Evolutionary conservation across 129 eudicot species (phyloP), one percentile per base, ranked within the genome.

Genomic region (Centrapalus pauciflorus): DNA sequence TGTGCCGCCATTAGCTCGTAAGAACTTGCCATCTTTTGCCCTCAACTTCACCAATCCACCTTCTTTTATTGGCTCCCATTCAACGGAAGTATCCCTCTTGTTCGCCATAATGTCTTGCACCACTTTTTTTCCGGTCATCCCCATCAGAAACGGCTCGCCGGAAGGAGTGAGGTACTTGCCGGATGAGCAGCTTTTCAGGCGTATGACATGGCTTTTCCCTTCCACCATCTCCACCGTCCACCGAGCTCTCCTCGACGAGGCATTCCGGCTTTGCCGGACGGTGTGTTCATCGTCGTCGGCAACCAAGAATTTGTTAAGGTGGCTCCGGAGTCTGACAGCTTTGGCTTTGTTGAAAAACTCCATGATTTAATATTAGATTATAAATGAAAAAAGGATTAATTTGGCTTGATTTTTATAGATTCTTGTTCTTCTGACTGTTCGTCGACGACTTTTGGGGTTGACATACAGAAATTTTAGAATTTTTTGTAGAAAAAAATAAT

Each of bases 41-140:
- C 83, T 78, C 27, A 91, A 28, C 77, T 82, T 85, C 61, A 85
- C 86, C 10, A 34, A 48, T 40, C 8, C 75, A 62, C 84, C 88
- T 58, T 82, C 86, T 58, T 72, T 87, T 26, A 87, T 82, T 12
- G 97, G 97, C 64, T 91, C 96, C 97, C 96, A 91, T 50, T 84
- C 96, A 10, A 79, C 43, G 0, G 86, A 73, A 1, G 49, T 21
- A 28, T 85, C 90, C 33, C 66, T 63, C 7, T 56, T 46, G 14
- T 63, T 55, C 13, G 50, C 75, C 8, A 64, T 71, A 30, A 46
- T 14, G 1, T 78, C 69, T 45, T 82, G 93, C 21, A 87, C 62
- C 25, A 87, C 96, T 45, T 79, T 87, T 21, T 83, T 84, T 1
- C 97, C 97, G 0, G 97, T 91, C 90, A 80, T 71, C 40, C 97